Evolutionary conservation across 2,329 filamentous ascomycete genomes (phyloP).

Genomic region (Pseudopithomyces chartarum): DNA sequence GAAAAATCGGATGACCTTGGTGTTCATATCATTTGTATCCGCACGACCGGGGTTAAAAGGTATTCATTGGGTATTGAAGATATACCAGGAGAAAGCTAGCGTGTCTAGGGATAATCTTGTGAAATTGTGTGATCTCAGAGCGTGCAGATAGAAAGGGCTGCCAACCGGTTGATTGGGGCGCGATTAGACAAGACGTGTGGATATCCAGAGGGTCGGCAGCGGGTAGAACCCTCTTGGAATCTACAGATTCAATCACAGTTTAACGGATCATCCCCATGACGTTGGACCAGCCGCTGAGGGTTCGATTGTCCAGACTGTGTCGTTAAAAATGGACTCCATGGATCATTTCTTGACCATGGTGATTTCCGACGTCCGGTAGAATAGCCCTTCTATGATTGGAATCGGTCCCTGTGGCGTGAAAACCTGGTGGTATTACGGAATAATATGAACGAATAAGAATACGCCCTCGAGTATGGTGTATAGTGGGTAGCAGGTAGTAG

Average conservation of each 20-base stretch:
- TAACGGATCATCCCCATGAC: no score
- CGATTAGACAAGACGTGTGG: no score
- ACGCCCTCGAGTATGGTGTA: not conserved
- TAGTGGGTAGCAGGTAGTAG: not conserved
- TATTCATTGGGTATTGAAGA: no score
- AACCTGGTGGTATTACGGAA: not conserved
- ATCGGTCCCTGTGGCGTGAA: conserved; percentile 10
- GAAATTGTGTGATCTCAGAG: no score
- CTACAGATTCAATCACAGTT: no score
- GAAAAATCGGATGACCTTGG: conserved; percentile 7
- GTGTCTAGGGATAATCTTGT: no score
- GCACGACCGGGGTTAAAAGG: conserved; percentile 9
- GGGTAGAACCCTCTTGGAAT: no score
- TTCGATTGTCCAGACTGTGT: not conserved
- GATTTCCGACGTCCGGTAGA: not conserved
- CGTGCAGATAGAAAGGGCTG: no score
- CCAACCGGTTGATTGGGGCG: no score
- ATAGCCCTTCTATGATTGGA: not conserved
- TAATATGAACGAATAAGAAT: not conserved
- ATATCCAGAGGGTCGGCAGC: no score
- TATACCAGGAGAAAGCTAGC: no score
- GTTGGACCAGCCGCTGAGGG: no score
- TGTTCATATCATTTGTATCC: conserved; percentile 5
- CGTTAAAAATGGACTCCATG: not conserved
- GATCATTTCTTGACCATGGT: not conserved